A percentile compares a stretch with the other conserved stretches of the same genome.
These are phyloP conservation scores for Physaria fendleri DNA, from an alignment of 345 rosid species.

Conservation along the genomic window DNA sequence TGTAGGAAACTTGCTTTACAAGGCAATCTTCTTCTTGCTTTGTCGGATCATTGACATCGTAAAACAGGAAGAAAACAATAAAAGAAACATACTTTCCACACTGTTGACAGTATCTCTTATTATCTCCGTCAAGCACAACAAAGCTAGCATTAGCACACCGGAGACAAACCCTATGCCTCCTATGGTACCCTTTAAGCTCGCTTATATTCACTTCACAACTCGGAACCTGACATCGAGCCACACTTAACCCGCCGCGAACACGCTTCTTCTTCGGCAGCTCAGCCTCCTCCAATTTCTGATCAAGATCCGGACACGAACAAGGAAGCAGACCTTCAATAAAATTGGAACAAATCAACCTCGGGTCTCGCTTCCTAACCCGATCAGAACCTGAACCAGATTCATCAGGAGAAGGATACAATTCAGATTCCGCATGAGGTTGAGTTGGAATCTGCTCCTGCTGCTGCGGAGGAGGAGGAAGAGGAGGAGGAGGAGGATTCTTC, in stretches of 20 bases:
- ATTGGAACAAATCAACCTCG: slow-evolving; percentile 74
- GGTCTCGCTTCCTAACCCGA: slow-evolving; percentile 88
- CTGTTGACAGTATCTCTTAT: slow-evolving; percentile 97
- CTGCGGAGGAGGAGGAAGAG: slow-evolving; percentile 15
- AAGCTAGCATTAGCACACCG: slow-evolving; percentile 62
- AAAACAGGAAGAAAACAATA: background rate
- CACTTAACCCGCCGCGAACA: slow-evolving; percentile 28
- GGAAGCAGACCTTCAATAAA: slow-evolving; percentile 78
- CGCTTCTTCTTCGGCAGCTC: slow-evolving; percentile 69
- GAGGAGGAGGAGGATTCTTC: too few relatives aligned
- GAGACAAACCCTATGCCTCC: slow-evolving; percentile 81
- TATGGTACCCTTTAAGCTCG: slow-evolving; percentile 91
- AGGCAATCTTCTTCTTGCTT: too few relatives aligned
- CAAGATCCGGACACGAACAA: slow-evolving; percentile 92
- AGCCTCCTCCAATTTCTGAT: slow-evolving; percentile 51
- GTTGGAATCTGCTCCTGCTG: slow-evolving; percentile 8
- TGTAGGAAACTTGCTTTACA: too few relatives aligned
- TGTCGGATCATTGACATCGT: too few relatives aligned
- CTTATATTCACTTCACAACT: slow-evolving; percentile 78
- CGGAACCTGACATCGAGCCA: slow-evolving; percentile 65
- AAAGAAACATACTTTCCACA: slow-evolving; percentile 71
- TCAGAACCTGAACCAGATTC: slow-evolving; percentile 18
- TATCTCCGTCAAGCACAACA: slow-evolving; percentile 60
- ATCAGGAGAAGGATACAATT: slow-evolving; percentile 19
- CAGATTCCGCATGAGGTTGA: slow-evolving; percentile 19